phyloP scores from a whole-genome alignment of 2,329 filamentous ascomycete genomes.

The Sporothrix variecibatus region DNA sequence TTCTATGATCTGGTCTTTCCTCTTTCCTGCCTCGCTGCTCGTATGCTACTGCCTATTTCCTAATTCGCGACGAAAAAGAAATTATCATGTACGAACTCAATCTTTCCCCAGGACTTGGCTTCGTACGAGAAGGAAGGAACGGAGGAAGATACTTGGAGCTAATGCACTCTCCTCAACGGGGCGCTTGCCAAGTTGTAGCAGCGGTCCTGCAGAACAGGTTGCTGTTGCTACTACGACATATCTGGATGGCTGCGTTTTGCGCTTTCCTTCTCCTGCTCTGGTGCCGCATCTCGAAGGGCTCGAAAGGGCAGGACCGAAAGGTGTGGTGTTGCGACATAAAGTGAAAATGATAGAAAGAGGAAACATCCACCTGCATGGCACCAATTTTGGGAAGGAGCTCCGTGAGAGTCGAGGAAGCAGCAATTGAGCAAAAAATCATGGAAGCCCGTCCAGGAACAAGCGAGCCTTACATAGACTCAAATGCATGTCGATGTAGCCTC shows the following conservation, averaged over 20 bases:
- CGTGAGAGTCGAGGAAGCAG: not conserved
- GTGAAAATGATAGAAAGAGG: not conserved
- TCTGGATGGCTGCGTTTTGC: not conserved
- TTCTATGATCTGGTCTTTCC: not conserved
- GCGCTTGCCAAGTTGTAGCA: not conserved
- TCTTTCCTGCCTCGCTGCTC: not conserved
- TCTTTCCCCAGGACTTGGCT: not conserved
- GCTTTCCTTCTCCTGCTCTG: constrained; percentile 1
- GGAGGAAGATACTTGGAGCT: not conserved
- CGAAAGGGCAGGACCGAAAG: not conserved
- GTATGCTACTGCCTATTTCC: not conserved
- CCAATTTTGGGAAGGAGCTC: constrained; percentile 1
- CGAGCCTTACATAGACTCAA: not conserved
- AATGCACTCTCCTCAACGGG: constrained; percentile 13
- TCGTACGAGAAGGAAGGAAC: not conserved
- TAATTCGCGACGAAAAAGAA: not conserved
- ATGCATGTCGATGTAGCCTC: not conserved
- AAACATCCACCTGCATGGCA: constrained; percentile 5
- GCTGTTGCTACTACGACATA: not conserved
- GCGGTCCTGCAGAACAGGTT: not conserved
- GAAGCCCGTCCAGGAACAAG: not conserved
- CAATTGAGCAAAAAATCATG: not conserved
- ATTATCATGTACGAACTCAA: not conserved
- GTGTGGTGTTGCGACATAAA: not conserved
- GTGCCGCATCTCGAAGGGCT: not conserved